A percentile compares a stretch with the other conserved stretches of the same genome.
Conservation (phyloP, 352 stramenopile species). For the Phytophthora pisi region DNA sequence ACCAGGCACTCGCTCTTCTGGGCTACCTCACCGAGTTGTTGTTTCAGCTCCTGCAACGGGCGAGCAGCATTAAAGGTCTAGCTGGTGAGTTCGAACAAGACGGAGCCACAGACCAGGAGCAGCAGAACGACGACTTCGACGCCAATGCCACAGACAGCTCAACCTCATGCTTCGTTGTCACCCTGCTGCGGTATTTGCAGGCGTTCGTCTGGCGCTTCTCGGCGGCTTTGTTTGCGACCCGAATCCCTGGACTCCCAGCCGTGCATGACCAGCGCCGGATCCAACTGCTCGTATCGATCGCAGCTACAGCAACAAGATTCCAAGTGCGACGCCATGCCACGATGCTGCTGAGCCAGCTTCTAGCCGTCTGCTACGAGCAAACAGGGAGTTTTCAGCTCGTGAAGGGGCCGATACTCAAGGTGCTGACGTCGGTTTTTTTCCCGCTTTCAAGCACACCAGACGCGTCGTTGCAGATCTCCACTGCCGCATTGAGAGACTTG, state of each 20-base stretch:
- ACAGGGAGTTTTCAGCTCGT: constrained; percentile 68
- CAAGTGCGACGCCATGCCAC: constrained; percentile 44
- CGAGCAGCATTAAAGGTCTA: constrained; percentile 54
- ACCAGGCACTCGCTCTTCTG: constrained; percentile 59
- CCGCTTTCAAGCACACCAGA: constrained; percentile 7
- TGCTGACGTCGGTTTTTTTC: constrained; percentile 58
- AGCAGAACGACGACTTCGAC: constrained; percentile 25
- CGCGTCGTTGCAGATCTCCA: constrained; percentile 15
- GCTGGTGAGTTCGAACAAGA: constrained; percentile 12
- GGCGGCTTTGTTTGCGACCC: constrained; percentile 55
- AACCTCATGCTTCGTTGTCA: constrained; percentile 46
- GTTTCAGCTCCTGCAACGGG: constrained; percentile 61
- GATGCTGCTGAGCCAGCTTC: constrained; percentile 52
- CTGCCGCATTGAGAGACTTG: constrained; percentile 44
- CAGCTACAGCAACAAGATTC: constrained; percentile 39
- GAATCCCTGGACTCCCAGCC: constrained; percentile 50
- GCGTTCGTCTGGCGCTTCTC: constrained; percentile 59
- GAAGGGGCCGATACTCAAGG: constrained; percentile 51
- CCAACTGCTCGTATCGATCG: constrained; percentile 52
- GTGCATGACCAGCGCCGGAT: constrained; percentile 62
- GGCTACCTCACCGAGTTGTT: constrained; percentile 55
- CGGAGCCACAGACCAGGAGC: constrained; percentile 16
- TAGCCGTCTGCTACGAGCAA: constrained; percentile 61
- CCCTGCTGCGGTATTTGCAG: constrained; percentile 60
- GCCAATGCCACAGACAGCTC: constrained; percentile 20